phyloP scores from a whole-genome alignment of 371 early-diverging fungal genomes.

The Mucor circinelloides region DNA sequence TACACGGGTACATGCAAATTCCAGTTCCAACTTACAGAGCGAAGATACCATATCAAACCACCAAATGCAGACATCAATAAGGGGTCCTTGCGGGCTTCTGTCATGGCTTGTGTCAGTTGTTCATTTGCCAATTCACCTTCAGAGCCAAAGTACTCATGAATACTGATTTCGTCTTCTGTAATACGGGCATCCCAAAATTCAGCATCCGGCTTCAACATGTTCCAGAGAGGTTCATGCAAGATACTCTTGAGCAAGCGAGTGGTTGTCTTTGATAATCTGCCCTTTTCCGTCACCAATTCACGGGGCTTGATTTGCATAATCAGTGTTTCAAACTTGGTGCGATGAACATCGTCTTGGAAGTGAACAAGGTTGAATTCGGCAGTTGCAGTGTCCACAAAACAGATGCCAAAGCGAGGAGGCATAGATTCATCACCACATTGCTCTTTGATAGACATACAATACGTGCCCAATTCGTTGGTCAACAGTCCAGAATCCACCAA shows the following conservation, averaged over 20 bases:
- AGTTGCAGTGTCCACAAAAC: conserved; percentile 96
- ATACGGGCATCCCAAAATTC: conserved; percentile 86
- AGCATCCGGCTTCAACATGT: conserved; percentile 65
- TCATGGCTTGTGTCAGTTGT: conserved; percentile 2
- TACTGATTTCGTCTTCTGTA: conserved; percentile 71
- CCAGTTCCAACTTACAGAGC: conserved; percentile 77
- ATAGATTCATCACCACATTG: conserved; percentile 25
- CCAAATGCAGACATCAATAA: conserved; percentile 74
- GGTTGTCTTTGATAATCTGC: conserved; percentile 64
- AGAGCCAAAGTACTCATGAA: conserved; percentile 68
- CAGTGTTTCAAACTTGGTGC: conserved; percentile 90
- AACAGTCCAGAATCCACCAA: conserved; percentile 89
- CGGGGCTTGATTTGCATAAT: conserved; percentile 89
- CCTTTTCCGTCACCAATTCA: conserved; percentile 87
- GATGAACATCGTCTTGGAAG: conserved; percentile 85
- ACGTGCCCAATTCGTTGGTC: conserved; percentile 86
- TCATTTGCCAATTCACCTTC: conserved; percentile 2
- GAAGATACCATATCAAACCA: conserved; percentile 80
- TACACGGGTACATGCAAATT: conserved; percentile 77
- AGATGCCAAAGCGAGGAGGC: conserved; percentile 70
- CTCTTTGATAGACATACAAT: conserved; percentile 92
- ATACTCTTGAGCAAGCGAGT: conserved; percentile 75
- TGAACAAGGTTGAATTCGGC: conserved; percentile 85
- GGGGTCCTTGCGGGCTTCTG: conserved; percentile 29
- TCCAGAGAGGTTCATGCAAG: conserved; percentile 67